A percentile compares a stretch with the other conserved stretches of the same genome.
Evolutionary conservation across 179 eudicot genomes (phyloP).

Genomic region (Patellifolia procumbens): DNA sequence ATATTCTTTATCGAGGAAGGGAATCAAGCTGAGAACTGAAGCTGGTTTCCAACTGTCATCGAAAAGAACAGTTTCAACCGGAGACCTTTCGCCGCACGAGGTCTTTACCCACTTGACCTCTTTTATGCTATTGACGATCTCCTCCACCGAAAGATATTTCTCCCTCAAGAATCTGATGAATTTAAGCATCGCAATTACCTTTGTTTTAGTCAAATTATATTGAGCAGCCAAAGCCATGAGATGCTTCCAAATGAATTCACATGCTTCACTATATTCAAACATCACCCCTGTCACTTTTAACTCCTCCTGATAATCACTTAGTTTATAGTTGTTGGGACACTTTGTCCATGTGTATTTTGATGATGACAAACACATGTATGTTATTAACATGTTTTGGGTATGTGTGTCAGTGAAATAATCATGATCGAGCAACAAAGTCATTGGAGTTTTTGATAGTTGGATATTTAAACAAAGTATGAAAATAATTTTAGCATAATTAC

Average conservation of each 20-base stretch:
- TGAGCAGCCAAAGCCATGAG: conserved; percentile 46
- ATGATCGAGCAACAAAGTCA: too few species aligned
- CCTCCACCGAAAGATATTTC: conserved; percentile 38
- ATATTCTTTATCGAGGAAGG: conserved; percentile 51
- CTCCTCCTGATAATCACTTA: conserved; percentile 45
- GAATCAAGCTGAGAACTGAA: conserved; percentile 44
- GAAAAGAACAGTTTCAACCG: conserved; percentile 47
- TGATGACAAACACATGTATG: too few species aligned
- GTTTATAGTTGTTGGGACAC: too few species aligned
- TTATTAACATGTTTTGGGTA: too few species aligned
- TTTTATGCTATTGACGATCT: conserved; percentile 41
- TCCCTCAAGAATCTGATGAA: conserved; percentile 49
- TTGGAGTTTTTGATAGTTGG: too few species aligned
- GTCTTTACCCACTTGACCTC: conserved; percentile 54
- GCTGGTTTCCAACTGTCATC: conserved; percentile 48
- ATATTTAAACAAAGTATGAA: too few species aligned
- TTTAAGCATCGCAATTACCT: conserved; percentile 50
- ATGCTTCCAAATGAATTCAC: conserved; percentile 44
- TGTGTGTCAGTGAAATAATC: too few species aligned
- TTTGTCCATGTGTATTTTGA: too few species aligned
- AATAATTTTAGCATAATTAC: too few species aligned
- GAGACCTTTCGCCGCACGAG: conserved; percentile 44
- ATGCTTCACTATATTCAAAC: conserved; percentile 50
- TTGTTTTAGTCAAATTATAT: conserved; percentile 39
- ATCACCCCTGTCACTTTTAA: conserved; percentile 51